A percentile compares a stretch with the other conserved stretches of the same genome.
Evolutionary conservation across 768 basidiomycete genomes (phyloP).

Genomic region (Boletus subcaerulescens): DNA sequence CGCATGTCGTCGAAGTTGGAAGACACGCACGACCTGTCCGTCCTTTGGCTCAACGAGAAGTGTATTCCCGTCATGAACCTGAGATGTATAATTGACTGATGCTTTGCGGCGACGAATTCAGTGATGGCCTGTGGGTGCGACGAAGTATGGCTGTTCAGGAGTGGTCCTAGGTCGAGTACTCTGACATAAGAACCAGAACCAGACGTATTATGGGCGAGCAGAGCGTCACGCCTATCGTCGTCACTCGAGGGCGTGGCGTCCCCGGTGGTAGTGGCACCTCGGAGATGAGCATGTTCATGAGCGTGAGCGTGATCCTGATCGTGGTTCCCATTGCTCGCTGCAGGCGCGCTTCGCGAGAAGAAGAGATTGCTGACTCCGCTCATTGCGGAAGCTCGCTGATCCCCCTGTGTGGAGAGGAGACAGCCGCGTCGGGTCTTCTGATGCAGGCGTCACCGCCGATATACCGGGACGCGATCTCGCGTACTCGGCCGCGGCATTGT

Average conservation of each 20-base stretch:
- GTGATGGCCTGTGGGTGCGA: constrained; percentile 19
- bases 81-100: constrained; percentile 45
- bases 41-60: constrained; percentile 43
- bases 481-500: constrained; percentile 43
- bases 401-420: constrained; percentile 22
- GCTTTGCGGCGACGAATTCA: constrained; percentile 38
- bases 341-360: constrained; percentile 65
- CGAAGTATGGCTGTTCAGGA: constrained; percentile 18
- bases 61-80: constrained; percentile 30
- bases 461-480: constrained; percentile 29
- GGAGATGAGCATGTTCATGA: constrained; percentile 4
- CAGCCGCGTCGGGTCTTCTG: constrained; percentile 7
- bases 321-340: constrained; percentile 22
- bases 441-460: constrained; percentile 3
- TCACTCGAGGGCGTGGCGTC: constrained; percentile 13
- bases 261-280: constrained; percentile 18
- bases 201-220: constrained; percentile 1
- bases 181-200: constrained; percentile 46
- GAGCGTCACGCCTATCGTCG: constrained; percentile 9
- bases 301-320: constrained; percentile 3
- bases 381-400: constrained; percentile 21
- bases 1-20: constrained; percentile 34
- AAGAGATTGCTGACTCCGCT: constrained; percentile 38
- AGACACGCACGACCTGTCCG: constrained; percentile 51
- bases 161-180: constrained; percentile 48